Evolutionary conservation across 768 basidiomycete genomes (phyloP).

Genomic region (Russula sp.): DNA sequence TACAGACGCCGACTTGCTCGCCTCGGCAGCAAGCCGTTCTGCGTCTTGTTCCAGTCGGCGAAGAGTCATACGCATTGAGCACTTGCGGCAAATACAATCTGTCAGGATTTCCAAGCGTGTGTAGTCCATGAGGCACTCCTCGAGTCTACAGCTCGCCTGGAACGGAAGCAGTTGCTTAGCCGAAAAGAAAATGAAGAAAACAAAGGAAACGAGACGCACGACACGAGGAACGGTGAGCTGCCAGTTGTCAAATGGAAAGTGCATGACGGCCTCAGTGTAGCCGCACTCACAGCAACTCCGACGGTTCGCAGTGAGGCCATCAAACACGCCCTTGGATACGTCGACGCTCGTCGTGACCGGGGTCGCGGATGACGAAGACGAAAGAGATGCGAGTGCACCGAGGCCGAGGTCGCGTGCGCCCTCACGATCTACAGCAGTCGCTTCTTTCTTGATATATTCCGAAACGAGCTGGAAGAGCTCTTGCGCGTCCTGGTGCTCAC

Average conservation of each 20-base stretch:
- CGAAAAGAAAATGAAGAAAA: background rate
- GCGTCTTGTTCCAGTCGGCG: conserved; percentile 60
- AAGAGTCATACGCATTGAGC: conserved; percentile 79
- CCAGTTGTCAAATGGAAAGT: conserved; percentile 84
- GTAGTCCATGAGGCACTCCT: conserved; percentile 85
- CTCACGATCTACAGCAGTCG: conserved; percentile 69
- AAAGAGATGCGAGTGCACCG: conserved; percentile 46
- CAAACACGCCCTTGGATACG: conserved; percentile 71
- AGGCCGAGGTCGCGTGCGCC: conserved; percentile 68
- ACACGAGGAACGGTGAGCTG: conserved; percentile 70
- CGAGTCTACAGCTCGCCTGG: conserved; percentile 66
- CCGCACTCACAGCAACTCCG: conserved; percentile 86
- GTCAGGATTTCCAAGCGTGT: conserved; percentile 82
- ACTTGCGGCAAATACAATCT: conserved; percentile 92
- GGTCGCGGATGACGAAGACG: conserved; percentile 26
- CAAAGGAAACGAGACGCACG: conserved; percentile 45
- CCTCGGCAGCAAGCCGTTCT: conserved; percentile 45
- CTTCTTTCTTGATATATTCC: conserved; percentile 85
- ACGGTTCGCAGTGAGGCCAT: conserved; percentile 87
- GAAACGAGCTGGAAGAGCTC: conserved; percentile 95
- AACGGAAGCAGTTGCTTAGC: background rate
- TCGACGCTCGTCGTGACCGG: conserved; percentile 34
- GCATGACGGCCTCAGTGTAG: conserved; percentile 93
- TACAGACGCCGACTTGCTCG: conserved; percentile 42
- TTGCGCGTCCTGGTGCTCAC: conserved; percentile 97